Conservation (phyloP, 805 yeast species). For the Schwanniomyces yamadae region DNA sequence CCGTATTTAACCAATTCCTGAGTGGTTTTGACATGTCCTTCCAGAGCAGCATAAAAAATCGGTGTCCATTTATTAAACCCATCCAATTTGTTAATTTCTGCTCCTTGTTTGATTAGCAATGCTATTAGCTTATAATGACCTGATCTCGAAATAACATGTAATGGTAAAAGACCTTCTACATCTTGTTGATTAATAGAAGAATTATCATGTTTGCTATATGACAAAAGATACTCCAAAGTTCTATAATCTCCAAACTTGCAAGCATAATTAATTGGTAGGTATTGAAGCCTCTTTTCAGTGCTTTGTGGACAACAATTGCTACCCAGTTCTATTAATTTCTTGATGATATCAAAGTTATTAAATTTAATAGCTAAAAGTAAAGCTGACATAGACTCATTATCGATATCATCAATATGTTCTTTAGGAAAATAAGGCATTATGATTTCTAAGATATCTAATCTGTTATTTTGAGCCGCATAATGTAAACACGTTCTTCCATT, state of each 20-base stretch:
- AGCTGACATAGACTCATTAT: constrained; percentile 80
- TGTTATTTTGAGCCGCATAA: constrained; percentile 67
- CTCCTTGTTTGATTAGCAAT: constrained; percentile 67
- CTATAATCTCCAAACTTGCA: constrained; percentile 79
- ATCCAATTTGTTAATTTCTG: constrained; percentile 73
- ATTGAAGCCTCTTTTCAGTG: constrained; percentile 55
- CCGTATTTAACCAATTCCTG: constrained; percentile 68
- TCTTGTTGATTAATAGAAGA: constrained; percentile 52
- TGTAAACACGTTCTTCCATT: constrained; percentile 84
- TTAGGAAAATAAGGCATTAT: constrained; percentile 40
- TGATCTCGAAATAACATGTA: constrained; percentile 84
- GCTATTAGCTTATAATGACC: constrained; percentile 74
- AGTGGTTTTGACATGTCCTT: constrained; percentile 75
- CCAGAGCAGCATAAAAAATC: constrained; percentile 82
- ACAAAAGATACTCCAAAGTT: constrained; percentile 63
- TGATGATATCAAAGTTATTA: constrained; percentile 49
- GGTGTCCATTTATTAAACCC: constrained; percentile 94
- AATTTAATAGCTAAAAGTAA: constrained; percentile 74
- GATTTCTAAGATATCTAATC: constrained; percentile 42
- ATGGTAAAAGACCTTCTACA: constrained; percentile 85
- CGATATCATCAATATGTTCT: constrained; percentile 49
- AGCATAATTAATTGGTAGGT: constrained; percentile 80
- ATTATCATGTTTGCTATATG: constrained; percentile 27
- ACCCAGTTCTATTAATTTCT: constrained; percentile 32
- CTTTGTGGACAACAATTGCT: constrained; percentile 42